Conservation (phyloP, 2,329 filamentous ascomycete species). For the Alternaria arborescens region DNA sequence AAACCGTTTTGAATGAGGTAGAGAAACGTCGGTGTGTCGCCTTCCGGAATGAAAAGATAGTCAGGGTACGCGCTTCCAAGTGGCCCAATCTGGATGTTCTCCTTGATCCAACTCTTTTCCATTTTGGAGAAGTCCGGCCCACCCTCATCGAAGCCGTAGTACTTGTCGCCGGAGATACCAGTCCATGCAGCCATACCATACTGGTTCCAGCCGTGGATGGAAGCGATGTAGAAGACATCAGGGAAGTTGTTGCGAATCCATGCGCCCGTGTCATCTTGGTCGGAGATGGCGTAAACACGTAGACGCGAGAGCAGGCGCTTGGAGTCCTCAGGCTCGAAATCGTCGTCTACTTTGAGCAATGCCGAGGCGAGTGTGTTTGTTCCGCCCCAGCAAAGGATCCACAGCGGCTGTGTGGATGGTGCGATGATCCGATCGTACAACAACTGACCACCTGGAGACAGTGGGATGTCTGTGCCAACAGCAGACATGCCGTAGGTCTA, state of each 20-base stretch:
- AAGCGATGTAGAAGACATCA: constrained; percentile 64
- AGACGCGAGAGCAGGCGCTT: constrained; percentile 44
- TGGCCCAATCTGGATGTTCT: constrained; percentile 63
- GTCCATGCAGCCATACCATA: constrained; percentile 65
- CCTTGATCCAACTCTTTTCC: constrained; percentile 61
- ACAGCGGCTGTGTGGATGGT: constrained; percentile 56
- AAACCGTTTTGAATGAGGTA: constrained; percentile 61
- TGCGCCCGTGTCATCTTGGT: constrained; percentile 65
- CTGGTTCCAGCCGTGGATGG: constrained; percentile 64
- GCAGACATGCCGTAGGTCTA: constrained; percentile 53
- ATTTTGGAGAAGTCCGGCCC: constrained; percentile 60
- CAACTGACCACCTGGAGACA: constrained; percentile 56
- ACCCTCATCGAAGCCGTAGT: constrained; percentile 58
- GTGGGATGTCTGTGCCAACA: constrained; percentile 39
- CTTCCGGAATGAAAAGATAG: constrained; percentile 62
- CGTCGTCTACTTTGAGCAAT: constrained; percentile 52
- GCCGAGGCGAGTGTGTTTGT: constrained; percentile 63
- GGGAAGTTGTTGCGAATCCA: constrained; percentile 66
- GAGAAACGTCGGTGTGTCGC: constrained; percentile 62
- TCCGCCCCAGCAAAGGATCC: constrained; percentile 64
- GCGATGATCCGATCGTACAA: constrained; percentile 55
- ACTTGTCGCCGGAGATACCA: constrained; percentile 62
- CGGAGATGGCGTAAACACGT: constrained; percentile 60
- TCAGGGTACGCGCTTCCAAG: constrained; percentile 56
- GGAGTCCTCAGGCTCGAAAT: constrained; percentile 44